Percentiles rank a stretch among this genome's conserved stretches.
Conservation (phyloP, 257 asterid genomes). For the Rauvolfia tetraphylla region DNA sequence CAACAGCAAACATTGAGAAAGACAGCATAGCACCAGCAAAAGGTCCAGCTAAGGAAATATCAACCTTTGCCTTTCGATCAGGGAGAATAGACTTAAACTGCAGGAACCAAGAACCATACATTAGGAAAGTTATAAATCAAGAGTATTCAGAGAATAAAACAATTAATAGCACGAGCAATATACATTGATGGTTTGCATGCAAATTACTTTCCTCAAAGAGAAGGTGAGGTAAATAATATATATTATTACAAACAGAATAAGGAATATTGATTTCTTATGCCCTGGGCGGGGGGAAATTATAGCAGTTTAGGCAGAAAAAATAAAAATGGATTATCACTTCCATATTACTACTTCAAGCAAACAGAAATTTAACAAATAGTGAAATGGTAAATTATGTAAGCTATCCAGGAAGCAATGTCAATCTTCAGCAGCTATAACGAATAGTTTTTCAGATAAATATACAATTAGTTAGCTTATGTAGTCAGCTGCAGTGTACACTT, state of each 20-base stretch:
- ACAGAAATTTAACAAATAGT: background rate
- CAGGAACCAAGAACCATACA: constrained; percentile 25
- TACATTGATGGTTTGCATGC: background rate
- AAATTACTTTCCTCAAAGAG: background rate
- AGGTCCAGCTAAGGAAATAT: constrained; percentile 90
- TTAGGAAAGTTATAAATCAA: background rate
- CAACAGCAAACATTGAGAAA: constrained; percentile 75
- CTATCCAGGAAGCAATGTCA: background rate
- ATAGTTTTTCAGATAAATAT: too few relatives aligned
- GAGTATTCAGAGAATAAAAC: background rate
- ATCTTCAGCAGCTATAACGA: background rate
- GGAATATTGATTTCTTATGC: background rate
- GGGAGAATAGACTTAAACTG: constrained; percentile 98
- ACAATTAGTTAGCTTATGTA: background rate
- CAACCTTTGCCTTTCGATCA: constrained; percentile 83
- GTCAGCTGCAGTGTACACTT: background rate
- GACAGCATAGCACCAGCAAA: constrained; percentile 84
- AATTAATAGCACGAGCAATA: background rate
- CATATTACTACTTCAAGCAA: background rate
- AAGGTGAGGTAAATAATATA: background rate
- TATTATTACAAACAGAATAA: background rate
- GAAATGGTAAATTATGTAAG: background rate
- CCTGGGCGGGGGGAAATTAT: background rate
- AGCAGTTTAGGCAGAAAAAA: background rate
- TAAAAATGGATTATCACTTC: background rate